phyloP scores from a whole-genome alignment of 2,329 filamentous ascomycete genomes.

The Epichloe scottii region DNA sequence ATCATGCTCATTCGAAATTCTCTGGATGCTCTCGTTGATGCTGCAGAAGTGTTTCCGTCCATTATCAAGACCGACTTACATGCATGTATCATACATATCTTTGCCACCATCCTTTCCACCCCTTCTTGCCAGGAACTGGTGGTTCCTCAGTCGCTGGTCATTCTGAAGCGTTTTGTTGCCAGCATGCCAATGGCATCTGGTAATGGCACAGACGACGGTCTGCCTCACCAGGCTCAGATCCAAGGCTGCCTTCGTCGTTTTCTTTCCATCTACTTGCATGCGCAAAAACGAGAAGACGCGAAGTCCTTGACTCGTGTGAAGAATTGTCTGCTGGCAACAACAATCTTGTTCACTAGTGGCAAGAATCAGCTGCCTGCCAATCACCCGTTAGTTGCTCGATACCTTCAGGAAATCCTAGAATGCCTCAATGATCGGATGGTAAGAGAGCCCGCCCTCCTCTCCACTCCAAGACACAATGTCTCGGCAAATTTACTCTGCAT shows the following conservation, averaged over 20 bases:
- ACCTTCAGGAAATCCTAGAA: slow-evolving; percentile 71
- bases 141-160: slow-evolving; percentile 79
- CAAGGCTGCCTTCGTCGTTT: slow-evolving; percentile 75
- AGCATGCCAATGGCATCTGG: slow-evolving; percentile 48
- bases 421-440: slow-evolving; percentile 70
- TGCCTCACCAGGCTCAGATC: slow-evolving; percentile 53
- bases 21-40: slow-evolving; percentile 81
- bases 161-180: slow-evolving; percentile 79
- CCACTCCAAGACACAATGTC: neutral
- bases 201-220: slow-evolving; percentile 25
- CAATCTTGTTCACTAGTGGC: slow-evolving; percentile 76
- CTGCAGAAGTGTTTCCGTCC: slow-evolving; percentile 86
- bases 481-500: neutral
- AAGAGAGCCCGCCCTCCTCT: slow-evolving; percentile 14
- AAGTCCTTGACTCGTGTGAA: slow-evolving; percentile 80
- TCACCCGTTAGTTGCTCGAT: slow-evolving; percentile 62
- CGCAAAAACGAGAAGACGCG: slow-evolving; percentile 61
- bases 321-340: slow-evolving; percentile 79
- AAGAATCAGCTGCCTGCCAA: slow-evolving; percentile 59
- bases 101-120: slow-evolving; percentile 82
- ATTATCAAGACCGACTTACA: slow-evolving; percentile 96
- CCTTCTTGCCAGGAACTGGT: slow-evolving; percentile 74
- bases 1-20: slow-evolving; percentile 67
- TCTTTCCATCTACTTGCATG: slow-evolving; percentile 63
- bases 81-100: slow-evolving; percentile 93